Evolutionary conservation across 2,329 filamentous ascomycete species (phyloP).

Genomic region (Shiraia sp.): DNA sequence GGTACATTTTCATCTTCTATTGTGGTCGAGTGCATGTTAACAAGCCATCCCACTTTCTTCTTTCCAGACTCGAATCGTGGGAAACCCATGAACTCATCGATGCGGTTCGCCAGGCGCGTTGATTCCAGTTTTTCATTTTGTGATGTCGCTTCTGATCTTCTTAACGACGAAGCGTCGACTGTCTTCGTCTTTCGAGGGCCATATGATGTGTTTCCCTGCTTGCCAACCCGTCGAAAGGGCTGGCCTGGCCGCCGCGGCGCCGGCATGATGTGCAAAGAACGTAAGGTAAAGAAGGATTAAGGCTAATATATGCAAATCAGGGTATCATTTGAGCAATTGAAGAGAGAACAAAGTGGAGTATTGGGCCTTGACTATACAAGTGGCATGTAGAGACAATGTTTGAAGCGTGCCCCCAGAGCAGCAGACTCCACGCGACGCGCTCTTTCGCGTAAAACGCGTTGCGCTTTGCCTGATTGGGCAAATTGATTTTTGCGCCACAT

Average conservation of each 20-base stretch:
- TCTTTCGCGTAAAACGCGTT: conserved; percentile 24
- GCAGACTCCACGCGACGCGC: conserved; percentile 28
- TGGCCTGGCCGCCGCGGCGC: conserved; percentile 46
- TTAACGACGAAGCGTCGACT: conserved; percentile 74
- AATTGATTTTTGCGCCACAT: conserved; percentile 32
- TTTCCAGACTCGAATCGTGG: conserved; percentile 85
- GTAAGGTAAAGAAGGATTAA: conserved; percentile 25
- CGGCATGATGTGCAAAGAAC: conserved; percentile 44
- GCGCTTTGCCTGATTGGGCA: conserved; percentile 21
- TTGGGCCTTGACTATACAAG: conserved; percentile 14
- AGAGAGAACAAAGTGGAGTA: conserved; percentile 17
- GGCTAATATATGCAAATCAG: conserved; percentile 25
- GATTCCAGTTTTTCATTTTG: conserved; percentile 92
- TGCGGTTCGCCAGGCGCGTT: conserved; percentile 77
- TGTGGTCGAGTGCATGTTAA: conserved; percentile 89
- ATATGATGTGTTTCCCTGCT: conserved; percentile 47
- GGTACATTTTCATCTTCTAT: conserved; percentile 82
- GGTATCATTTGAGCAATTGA: conserved; percentile 37
- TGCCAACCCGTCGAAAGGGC: conserved; percentile 49
- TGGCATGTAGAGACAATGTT: conserved; percentile 12
- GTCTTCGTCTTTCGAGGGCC: conserved; percentile 69
- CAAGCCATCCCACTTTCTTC: conserved; percentile 87
- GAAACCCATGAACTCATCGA: conserved; percentile 96
- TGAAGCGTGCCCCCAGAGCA: conserved; percentile 8
- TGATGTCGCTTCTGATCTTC: conserved; percentile 81